These are phyloP conservation scores for Solanum piurae DNA, from an alignment of 257 asterid genomes.

Conservation along the genomic window DNA sequence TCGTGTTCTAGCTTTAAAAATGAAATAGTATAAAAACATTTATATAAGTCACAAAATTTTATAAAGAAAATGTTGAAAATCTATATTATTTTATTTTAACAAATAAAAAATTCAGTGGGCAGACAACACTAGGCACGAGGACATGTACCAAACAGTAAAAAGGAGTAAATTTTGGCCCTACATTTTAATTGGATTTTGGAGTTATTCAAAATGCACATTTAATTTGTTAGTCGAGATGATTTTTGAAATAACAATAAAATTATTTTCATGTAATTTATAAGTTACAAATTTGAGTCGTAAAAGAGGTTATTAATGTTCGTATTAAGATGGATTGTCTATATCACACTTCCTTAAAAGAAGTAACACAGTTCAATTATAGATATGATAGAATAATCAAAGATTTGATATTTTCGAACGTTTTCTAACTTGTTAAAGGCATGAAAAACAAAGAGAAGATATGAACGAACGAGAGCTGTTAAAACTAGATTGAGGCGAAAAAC, in stretches of 20 bases:
- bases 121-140: neutral
- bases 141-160: neutral
- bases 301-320: accelerated
- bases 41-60: neutral
- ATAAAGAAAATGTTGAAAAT: neutral
- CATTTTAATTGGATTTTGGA: neutral
- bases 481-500: too few relatives aligned
- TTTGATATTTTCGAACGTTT: too few relatives aligned
- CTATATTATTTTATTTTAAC: neutral
- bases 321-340: neutral
- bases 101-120: neutral
- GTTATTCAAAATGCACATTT: neutral
- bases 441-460: neutral
- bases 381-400: too few relatives aligned
- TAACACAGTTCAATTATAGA: too few relatives aligned
- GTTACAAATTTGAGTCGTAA: neutral
- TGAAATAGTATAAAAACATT: neutral
- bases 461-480: accelerated
- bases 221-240: neutral
- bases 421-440: neutral
- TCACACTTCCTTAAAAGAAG: neutral
- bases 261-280: neutral
- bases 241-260: neutral
- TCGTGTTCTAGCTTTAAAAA: neutral
- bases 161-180: neutral